Evolutionary conservation across 163 green algal species (phyloP).

Genomic region (Chlamydomonas reinhardtii): DNA sequence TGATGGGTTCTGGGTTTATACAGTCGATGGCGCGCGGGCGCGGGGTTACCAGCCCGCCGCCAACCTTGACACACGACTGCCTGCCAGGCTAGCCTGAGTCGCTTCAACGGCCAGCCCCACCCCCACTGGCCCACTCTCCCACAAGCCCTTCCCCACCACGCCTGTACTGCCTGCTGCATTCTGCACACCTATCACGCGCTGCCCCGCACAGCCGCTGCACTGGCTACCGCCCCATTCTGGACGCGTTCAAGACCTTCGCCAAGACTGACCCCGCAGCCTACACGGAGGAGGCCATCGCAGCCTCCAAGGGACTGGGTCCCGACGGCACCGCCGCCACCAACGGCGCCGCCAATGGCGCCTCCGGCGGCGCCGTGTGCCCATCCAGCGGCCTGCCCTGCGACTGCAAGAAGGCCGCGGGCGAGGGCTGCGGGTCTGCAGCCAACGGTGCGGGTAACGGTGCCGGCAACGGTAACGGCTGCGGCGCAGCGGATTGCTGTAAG

Average conservation of each 20-base stretch:
- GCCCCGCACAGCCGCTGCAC: conserved; percentile 88
- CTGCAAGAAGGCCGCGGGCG: conserved; percentile 55
- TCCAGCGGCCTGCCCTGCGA: conserved; percentile 87
- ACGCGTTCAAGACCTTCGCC: conserved; percentile 95
- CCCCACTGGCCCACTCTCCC: no score
- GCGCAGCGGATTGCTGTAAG: conserved; percentile 47
- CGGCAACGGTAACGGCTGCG: conserved; percentile 21
- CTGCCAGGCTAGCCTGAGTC: no score
- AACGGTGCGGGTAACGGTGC: conserved; percentile 8
- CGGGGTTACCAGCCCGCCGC: no score
- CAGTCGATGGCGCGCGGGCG: no score
- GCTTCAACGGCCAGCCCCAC: no score
- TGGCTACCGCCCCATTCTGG: conserved; percentile 96
- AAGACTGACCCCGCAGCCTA: conserved; percentile 85
- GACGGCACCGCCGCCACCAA: background rate
- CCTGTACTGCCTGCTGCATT: no score
- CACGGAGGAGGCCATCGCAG: conserved; percentile 85
- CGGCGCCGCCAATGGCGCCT: conserved; percentile 15
- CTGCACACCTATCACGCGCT: no score
- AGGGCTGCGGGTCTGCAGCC: no score
- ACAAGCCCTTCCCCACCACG: no score
- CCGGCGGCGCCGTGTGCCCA: conserved; percentile 76
- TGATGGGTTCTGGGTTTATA: no score
- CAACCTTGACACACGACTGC: no score
- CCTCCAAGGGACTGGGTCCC: conserved; percentile 58